phyloP scores from a whole-genome alignment of 2,329 filamentous ascomycete genomes.

The Fusarium dlaminii region DNA sequence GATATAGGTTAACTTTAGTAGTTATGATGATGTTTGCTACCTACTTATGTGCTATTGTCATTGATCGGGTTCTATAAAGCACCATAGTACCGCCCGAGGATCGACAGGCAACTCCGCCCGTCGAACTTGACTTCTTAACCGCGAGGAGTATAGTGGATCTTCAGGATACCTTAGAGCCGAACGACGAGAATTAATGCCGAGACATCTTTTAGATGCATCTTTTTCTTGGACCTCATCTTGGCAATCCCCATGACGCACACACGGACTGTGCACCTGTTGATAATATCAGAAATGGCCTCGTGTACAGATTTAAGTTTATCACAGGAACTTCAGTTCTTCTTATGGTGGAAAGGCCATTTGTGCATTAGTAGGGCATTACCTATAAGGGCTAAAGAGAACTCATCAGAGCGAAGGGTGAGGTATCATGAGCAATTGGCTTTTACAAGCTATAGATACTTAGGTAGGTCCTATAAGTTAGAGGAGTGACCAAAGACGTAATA shows the following conservation, averaged over 20 bases:
- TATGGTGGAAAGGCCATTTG: neutral
- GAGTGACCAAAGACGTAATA: neutral
- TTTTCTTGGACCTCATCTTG: conserved; percentile 6
- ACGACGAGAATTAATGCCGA: neutral
- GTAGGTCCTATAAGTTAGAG: too few species aligned
- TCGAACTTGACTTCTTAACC: neutral
- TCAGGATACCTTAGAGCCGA: neutral
- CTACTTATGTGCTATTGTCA: neutral
- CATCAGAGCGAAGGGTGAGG: neutral
- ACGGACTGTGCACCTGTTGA: neutral
- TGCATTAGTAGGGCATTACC: neutral
- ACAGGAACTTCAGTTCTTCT: neutral
- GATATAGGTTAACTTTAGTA: neutral
- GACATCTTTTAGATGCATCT: conserved; percentile 1
- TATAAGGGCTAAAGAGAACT: neutral
- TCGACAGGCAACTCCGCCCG: neutral
- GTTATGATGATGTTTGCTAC: neutral
- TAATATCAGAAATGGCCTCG: neutral
- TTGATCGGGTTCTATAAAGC: neutral
- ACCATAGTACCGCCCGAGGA: neutral
- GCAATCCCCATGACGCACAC: conserved; percentile 12
- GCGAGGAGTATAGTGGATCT: neutral
- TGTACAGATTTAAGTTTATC: neutral
- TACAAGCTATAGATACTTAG: too few species aligned
- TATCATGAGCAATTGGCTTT: neutral